Evolutionary conservation across 768 basidiomycete species (phyloP), one percentile per base, ranked within the genome.

Genomic region (Auriscalpium orientale): DNA sequence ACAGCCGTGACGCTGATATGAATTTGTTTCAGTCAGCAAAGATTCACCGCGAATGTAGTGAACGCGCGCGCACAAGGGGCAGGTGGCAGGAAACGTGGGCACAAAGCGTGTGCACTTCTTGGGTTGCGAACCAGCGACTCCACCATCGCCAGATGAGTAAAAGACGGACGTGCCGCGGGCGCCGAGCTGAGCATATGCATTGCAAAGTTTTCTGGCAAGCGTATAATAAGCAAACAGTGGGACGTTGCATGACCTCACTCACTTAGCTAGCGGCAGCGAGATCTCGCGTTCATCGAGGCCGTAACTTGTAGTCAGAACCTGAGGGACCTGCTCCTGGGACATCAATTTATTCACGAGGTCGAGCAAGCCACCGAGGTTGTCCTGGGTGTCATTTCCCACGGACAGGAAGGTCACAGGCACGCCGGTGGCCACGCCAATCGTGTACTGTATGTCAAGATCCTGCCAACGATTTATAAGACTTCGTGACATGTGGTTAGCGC

Each of bases 361-460:
- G n/a, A 46, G 22, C 33, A 54, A 36, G n/a, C 54, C 48, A 8
- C 53, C 52, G 45, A 55, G 46, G 21, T 21, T 44, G 50, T 65
- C 63, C 1, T 20, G 38, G 60, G 52, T 58, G 21, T 53, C 16
- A 8, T 46, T 18, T 46, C 66, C 65, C 22, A 67, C 65, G 28
- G 65, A 61, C 53, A 67, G 58, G 55, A 67, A 66, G 13, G 43
- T 61, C 8, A 57, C 55, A 16, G 62, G 64, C 11, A 67, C 62
- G 44, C 58, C 63, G 10, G 64, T 59, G 1, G 69, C 66, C 35
- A 73, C 49, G 8, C 71, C 71, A 28, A 72, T 57, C 15, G 72
- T 72, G 55, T 70, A 72, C 46, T 74, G 69, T 10, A 66, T 70
- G 55, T 74, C 72, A 22, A 74, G 62, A 57, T 71, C 65, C 68